Evolutionary conservation across 2,329 filamentous ascomycete species (phyloP).

Genomic region (Alternaria postmessia): DNA sequence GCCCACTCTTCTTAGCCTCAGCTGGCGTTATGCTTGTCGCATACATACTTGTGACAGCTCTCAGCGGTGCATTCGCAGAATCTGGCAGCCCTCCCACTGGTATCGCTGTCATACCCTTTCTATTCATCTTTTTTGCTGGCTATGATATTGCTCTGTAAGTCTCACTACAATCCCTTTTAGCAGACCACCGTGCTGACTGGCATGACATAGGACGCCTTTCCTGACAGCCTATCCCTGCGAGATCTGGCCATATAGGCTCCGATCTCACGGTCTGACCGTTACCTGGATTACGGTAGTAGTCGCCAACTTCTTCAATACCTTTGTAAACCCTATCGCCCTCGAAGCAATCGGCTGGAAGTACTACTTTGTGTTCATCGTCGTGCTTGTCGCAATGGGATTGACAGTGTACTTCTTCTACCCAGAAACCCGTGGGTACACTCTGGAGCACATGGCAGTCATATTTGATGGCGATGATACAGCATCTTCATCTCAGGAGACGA

Average conservation of each 20-base stretch:
- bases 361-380: slow-evolving; percentile 31
- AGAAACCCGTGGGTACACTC: slow-evolving; percentile 18
- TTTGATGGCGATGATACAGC: not conserved
- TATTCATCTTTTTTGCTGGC: not conserved
- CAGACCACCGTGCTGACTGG: too few relatives aligned
- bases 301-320: too few relatives aligned
- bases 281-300: too few relatives aligned
- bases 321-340: not conserved
- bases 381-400: slow-evolving; percentile 12
- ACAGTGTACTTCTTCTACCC: slow-evolving; percentile 22
- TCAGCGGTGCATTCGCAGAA: not conserved
- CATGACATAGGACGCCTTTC: too few relatives aligned
- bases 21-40: not conserved
- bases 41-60: not conserved
- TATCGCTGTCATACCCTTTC: not conserved
- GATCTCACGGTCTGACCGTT: too few relatives aligned
- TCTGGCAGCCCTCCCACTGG: not conserved
- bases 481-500: too few relatives aligned
- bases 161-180: too few relatives aligned
- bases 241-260: too few relatives aligned
- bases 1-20: not conserved
- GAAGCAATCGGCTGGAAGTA: not conserved
- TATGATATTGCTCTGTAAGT: too few relatives aligned
- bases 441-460: slow-evolving; percentile 21
- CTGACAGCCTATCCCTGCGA: too few relatives aligned